Evolutionary conservation across 257 asterid species (phyloP).

Genomic region (Haberlea rhodopensis): DNA sequence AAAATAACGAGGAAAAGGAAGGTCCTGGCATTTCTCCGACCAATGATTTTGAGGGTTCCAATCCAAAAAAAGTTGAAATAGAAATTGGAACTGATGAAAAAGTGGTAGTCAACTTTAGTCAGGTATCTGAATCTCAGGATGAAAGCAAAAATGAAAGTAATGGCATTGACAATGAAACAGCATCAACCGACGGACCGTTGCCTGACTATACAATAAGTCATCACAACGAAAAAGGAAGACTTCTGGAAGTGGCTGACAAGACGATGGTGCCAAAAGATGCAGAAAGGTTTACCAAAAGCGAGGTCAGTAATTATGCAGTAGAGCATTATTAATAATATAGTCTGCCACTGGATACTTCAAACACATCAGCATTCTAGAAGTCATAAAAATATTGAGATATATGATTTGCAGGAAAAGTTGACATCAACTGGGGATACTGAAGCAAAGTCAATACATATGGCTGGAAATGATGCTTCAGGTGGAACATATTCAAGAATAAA

Average conservation of each 20-base stretch:
- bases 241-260: slow-evolving; percentile 29
- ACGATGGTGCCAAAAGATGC: slow-evolving; percentile 29
- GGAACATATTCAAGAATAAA: slow-evolving; percentile 20
- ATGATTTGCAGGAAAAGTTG: slow-evolving; percentile 38
- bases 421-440: slow-evolving; percentile 24
- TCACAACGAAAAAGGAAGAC: slow-evolving; percentile 44
- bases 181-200: slow-evolving; percentile 26
- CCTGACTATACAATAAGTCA: slow-evolving; percentile 31
- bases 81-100: slow-evolving; percentile 33
- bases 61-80: slow-evolving; percentile 36
- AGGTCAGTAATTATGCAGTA: slow-evolving; percentile 46
- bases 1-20: slow-evolving; percentile 51
- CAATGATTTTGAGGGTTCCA: slow-evolving; percentile 36
- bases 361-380: slow-evolving; percentile 12
- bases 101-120: slow-evolving; percentile 28
- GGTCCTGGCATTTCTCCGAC: slow-evolving; percentile 35
- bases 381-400: slow-evolving; percentile 17
- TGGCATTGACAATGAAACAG: slow-evolving; percentile 31
- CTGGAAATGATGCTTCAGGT: slow-evolving; percentile 13
- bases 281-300: too few relatives aligned
- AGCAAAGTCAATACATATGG: slow-evolving; percentile 3
- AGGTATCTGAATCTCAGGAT: slow-evolving; percentile 34
- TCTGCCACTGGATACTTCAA: slow-evolving; percentile 21
- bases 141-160: slow-evolving; percentile 36
- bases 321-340: slow-evolving; percentile 14